Percentiles rank a stretch among this genome's conserved stretches.
phyloP scores from a whole-genome alignment of 305 asterid species.

The Plantago lanceolata region DNA sequence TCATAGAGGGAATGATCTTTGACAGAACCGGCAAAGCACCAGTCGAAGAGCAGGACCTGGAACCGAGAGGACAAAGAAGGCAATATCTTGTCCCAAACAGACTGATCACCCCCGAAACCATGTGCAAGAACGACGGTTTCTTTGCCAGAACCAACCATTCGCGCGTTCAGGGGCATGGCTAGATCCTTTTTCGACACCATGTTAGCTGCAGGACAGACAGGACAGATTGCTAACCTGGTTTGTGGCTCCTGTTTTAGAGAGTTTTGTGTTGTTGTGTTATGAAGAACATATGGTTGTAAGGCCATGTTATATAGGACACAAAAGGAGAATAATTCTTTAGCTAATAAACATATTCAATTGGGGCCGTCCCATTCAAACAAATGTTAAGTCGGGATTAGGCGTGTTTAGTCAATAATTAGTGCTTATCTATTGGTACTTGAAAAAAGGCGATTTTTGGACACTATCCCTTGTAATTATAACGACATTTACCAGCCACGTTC shows the following conservation, averaged over 20 bases:
- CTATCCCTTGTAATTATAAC: neutral
- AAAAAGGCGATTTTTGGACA: neutral
- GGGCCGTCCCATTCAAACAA: conserved; percentile 3
- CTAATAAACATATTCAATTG: neutral
- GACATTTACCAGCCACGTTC: conserved; percentile 3
- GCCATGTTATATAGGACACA: neutral
- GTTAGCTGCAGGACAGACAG: neutral
- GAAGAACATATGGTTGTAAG: neutral
- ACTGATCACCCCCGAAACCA: conserved; percentile 53
- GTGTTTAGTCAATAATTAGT: neutral
- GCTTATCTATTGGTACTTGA: neutral
- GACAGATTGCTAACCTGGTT: neutral
- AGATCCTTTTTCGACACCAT: conserved; percentile 41
- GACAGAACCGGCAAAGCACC: conserved; percentile 47
- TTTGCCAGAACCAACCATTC: conserved; percentile 36
- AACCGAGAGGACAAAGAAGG: conserved; percentile 24
- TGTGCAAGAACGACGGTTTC: conserved; percentile 47
- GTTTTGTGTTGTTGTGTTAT: neutral
- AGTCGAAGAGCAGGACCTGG: conserved; percentile 42
- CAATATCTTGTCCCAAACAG: conserved; percentile 46
- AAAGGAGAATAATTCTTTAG: neutral
- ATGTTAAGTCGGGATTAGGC: neutral
- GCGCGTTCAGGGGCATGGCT: conserved; percentile 43
- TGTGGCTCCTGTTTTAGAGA: neutral
- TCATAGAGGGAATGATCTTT: conserved; percentile 34